Conservation (phyloP, 179 eudicot genomes). For the Sideroxylon spinosum region DNA sequence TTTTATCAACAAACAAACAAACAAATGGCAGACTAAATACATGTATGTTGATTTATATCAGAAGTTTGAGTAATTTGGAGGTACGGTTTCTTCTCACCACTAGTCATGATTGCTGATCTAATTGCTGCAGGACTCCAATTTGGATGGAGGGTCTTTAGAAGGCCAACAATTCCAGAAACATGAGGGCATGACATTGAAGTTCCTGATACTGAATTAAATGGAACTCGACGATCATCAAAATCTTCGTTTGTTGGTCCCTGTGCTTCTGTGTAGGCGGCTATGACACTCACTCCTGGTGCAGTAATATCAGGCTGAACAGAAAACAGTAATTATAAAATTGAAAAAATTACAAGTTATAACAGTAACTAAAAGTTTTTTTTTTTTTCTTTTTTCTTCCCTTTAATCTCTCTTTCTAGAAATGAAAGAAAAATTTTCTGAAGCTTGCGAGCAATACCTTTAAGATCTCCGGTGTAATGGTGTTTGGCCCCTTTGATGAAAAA, state of each 20-base stretch:
- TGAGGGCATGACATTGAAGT: constrained; percentile 79
- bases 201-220: constrained; percentile 36
- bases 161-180: constrained; percentile 18
- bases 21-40: no score
- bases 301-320: constrained; percentile 47
- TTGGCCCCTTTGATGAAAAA: constrained; percentile 84
- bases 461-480: constrained; percentile 59
- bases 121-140: constrained; percentile 24
- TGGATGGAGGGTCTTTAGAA: constrained; percentile 17
- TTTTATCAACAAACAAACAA: no score
- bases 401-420: neutral
- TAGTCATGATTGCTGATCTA: constrained; percentile 68
- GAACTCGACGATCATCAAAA: constrained; percentile 24
- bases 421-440: neutral
- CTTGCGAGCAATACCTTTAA: constrained; percentile 52
- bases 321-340: neutral
- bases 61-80: neutral
- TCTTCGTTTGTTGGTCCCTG: constrained; percentile 17
- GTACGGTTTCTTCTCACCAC: constrained; percentile 38
- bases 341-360: neutral
- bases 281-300: constrained; percentile 48
- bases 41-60: neutral
- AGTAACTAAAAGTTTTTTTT: neutral
- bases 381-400: no score
- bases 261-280: constrained; percentile 43